Evolutionary conservation across 2,329 filamentous ascomycete genomes (phyloP).

Genomic region (Venturia asperata): DNA sequence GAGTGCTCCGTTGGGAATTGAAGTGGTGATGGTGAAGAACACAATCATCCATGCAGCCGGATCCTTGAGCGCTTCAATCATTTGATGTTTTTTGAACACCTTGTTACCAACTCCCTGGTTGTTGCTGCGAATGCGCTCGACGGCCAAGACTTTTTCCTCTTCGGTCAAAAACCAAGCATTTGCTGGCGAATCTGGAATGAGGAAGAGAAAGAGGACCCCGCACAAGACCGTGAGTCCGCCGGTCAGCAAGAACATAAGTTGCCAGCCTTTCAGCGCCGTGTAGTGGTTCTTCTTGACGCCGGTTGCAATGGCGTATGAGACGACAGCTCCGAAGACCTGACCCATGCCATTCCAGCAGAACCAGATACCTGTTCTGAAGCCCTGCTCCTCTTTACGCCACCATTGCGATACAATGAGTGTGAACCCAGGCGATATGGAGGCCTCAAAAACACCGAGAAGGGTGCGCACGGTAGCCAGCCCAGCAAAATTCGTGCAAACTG

Average conservation of each 20-base stretch:
- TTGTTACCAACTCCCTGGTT: constrained; percentile 49
- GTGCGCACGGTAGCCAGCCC: constrained; percentile 34
- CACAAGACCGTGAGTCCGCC: constrained; percentile 34
- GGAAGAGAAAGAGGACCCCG: constrained; percentile 32
- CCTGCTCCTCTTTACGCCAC: constrained; percentile 13
- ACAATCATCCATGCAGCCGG: constrained; percentile 5
- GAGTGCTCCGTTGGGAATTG: neutral
- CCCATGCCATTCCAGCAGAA: constrained; percentile 9
- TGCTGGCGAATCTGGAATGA: constrained; percentile 40
- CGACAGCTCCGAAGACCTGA: constrained; percentile 16
- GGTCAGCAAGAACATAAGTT: constrained; percentile 53
- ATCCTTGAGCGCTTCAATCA: constrained; percentile 14
- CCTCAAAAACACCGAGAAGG: constrained; percentile 32
- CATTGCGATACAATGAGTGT: constrained; percentile 19
- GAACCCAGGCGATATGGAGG: constrained; percentile 33
- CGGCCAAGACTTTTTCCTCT: constrained; percentile 41
- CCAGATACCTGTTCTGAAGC: constrained; percentile 14
- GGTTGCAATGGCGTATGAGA: constrained; percentile 15
- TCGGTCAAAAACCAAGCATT: constrained; percentile 39
- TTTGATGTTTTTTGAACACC: constrained; percentile 35
- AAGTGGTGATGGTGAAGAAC: neutral
- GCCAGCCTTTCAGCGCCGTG: constrained; percentile 33
- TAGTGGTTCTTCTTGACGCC: constrained; percentile 10
- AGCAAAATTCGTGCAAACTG: constrained; percentile 35
- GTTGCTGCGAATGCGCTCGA: constrained; percentile 47